A percentile compares a stretch with the other conserved stretches of the same genome.
Evolutionary conservation across 257 asterid genomes (phyloP).

Genomic region (Penstemon newberryi): DNA sequence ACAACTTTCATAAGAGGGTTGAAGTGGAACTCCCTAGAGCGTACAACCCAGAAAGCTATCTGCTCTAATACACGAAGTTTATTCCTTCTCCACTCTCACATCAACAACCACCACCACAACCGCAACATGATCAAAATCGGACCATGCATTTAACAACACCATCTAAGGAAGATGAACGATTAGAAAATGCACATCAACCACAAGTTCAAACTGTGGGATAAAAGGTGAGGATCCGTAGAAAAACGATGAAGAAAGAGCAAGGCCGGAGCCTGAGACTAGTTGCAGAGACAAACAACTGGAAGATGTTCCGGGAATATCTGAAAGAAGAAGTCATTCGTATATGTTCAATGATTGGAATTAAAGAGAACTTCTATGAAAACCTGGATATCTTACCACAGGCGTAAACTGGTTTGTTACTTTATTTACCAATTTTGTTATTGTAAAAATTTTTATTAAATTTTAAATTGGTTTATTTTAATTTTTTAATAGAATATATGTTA

Average conservation of each 20-base stretch:
- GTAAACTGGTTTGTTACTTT: not conserved
- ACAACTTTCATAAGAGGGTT: not conserved
- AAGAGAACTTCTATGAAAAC: not conserved
- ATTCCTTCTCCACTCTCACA: not conserved
- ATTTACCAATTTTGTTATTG: too few species aligned
- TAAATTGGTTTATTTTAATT: too few species aligned
- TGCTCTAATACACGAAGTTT: not conserved
- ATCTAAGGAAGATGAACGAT: not conserved
- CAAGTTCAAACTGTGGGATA: not conserved
- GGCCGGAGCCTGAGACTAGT: not conserved
- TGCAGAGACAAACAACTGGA: slow-evolving; percentile 20
- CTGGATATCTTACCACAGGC: not conserved
- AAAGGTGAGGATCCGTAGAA: not conserved
- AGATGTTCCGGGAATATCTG: slow-evolving; percentile 19
- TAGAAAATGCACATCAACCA: not conserved
- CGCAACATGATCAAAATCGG: not conserved
- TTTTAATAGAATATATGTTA: too few species aligned
- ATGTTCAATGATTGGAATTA: slow-evolving; percentile 19
- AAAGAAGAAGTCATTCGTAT: slow-evolving; percentile 5
- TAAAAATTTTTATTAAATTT: too few species aligned
- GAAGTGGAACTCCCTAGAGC: slow-evolving; percentile 5
- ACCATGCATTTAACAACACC: not conserved
- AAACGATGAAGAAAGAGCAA: not conserved
- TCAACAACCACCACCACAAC: not conserved
- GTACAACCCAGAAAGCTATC: not conserved